Evolutionary conservation across 257 asterid species (phyloP).

Genomic region (Gardenia jasminoides): DNA sequence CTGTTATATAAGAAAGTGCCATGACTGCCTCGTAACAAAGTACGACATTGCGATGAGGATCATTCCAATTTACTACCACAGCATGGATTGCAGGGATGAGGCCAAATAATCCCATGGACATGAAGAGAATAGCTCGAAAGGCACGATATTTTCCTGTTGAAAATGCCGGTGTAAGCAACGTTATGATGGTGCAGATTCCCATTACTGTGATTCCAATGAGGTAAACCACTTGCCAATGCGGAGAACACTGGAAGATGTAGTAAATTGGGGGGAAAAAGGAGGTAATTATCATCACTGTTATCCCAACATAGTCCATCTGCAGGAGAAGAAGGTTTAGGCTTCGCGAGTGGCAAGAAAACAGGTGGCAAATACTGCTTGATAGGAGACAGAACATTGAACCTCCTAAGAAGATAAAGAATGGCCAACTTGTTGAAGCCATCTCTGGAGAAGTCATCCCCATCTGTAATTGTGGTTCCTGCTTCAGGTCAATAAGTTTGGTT

Average conservation of each 20-base stretch:
- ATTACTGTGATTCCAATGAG: conserved; percentile 65
- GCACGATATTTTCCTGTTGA: conserved; percentile 57
- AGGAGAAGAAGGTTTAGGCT: conserved; percentile 48
- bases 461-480: conserved; percentile 40
- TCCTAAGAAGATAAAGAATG: conserved; percentile 66
- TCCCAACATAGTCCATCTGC: conserved; percentile 85
- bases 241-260: conserved; percentile 88
- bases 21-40: conserved; percentile 64
- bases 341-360: conserved; percentile 81
- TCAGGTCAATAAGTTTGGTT: conserved; percentile 46
- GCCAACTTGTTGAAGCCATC: conserved; percentile 59
- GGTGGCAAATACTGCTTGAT: conserved; percentile 84
- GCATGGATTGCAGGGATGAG: conserved; percentile 76
- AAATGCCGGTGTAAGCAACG: conserved; percentile 70
- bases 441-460: conserved; percentile 35
- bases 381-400: conserved; percentile 96
- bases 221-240: conserved; percentile 74
- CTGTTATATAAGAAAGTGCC: conserved; percentile 72
- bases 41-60: conserved; percentile 58
- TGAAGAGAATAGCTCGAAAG: conserved; percentile 65
- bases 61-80: conserved; percentile 59
- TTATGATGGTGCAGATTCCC: conserved; percentile 60
- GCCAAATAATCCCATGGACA: conserved; percentile 87
- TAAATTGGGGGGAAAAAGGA: conserved; percentile 94
- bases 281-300: conserved; percentile 90